phyloP scores from a whole-genome alignment of 495 filamentous ascomycete species.

The Cetradonia linearis region DNA sequence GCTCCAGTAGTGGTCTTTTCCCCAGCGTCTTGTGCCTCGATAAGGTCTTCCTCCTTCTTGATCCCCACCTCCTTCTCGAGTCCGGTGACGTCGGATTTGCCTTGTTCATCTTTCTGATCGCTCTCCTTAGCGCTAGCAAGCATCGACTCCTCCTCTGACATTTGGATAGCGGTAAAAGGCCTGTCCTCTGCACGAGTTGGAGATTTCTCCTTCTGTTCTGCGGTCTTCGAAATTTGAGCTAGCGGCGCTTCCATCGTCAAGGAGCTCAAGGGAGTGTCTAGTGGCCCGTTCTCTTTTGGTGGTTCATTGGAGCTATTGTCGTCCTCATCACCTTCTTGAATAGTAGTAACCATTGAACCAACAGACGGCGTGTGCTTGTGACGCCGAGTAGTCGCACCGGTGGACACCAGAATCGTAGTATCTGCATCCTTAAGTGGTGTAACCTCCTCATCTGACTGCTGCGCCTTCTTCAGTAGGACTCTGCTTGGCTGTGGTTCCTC shows the following conservation, averaged over 20 bases:
- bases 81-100: neutral
- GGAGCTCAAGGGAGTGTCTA: slow-evolving; percentile 6
- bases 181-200: neutral
- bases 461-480: slow-evolving; percentile 60
- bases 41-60: neutral
- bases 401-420: slow-evolving; percentile 34
- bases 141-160: neutral
- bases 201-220: slow-evolving; percentile 15
- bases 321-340: slow-evolving; percentile 63
- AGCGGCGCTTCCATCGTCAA: slow-evolving; percentile 9
- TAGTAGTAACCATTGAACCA: slow-evolving; percentile 63
- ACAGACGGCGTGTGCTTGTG: slow-evolving; percentile 66
- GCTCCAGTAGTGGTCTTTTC: neutral
- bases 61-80: neutral
- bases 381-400: slow-evolving; percentile 57
- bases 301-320: slow-evolving; percentile 24
- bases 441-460: slow-evolving; percentile 34
- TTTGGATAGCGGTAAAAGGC: neutral
- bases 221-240: slow-evolving; percentile 18
- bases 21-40: neutral
- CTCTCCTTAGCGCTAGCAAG: neutral
- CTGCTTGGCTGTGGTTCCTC: slow-evolving; percentile 14
- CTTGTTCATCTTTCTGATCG: slow-evolving; percentile 8
- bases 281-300: slow-evolving; percentile 8
- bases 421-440: slow-evolving; percentile 26